Conservation (phyloP, 345 rosid species). For the Syzygium aqueum region DNA sequence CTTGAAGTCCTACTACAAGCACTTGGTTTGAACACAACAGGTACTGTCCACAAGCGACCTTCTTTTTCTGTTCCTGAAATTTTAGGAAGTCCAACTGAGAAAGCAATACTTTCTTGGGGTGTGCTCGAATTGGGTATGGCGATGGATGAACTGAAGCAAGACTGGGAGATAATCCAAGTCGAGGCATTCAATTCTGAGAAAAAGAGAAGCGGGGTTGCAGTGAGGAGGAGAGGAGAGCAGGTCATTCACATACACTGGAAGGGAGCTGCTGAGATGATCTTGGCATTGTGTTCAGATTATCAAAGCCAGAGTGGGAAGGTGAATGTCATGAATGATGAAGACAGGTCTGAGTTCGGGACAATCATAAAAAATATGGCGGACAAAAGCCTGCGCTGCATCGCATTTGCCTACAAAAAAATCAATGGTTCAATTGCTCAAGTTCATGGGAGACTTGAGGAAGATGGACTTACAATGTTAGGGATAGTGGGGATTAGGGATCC, state of each 20-base stretch:
- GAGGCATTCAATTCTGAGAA: slow-evolving; percentile 70
- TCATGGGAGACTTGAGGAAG: slow-evolving; percentile 21
- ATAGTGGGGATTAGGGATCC: slow-evolving; percentile 72
- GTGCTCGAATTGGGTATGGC: slow-evolving; percentile 26
- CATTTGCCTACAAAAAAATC: slow-evolving; percentile 44
- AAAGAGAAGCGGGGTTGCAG: slow-evolving; percentile 53
- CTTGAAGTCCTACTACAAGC: slow-evolving; percentile 47
- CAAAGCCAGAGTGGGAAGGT: slow-evolving; percentile 36
- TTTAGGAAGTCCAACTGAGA: slow-evolving; percentile 69
- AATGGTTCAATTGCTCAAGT: background rate
- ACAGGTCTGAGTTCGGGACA: slow-evolving; percentile 17
- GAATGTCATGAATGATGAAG: slow-evolving; percentile 17
- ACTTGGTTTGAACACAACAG: slow-evolving; percentile 56
- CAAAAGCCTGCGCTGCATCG: slow-evolving; percentile 60
- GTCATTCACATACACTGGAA: slow-evolving; percentile 57
- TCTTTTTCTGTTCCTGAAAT: slow-evolving; percentile 29
- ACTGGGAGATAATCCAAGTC: slow-evolving; percentile 29
- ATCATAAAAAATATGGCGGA: slow-evolving; percentile 62
- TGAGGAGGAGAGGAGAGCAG: slow-evolving; percentile 24
- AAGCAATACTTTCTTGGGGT: slow-evolving; percentile 72
- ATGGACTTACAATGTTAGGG: slow-evolving; percentile 36
- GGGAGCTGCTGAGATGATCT: slow-evolving; percentile 75
- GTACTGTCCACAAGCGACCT: slow-evolving; percentile 25
- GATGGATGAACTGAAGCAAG: slow-evolving; percentile 24
- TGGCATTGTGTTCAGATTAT: slow-evolving; percentile 54